These are phyloP conservation scores for Hyphopichia fennica DNA, from an alignment of 1,139 yeast genomes.

Conservation along the genomic window DNA sequence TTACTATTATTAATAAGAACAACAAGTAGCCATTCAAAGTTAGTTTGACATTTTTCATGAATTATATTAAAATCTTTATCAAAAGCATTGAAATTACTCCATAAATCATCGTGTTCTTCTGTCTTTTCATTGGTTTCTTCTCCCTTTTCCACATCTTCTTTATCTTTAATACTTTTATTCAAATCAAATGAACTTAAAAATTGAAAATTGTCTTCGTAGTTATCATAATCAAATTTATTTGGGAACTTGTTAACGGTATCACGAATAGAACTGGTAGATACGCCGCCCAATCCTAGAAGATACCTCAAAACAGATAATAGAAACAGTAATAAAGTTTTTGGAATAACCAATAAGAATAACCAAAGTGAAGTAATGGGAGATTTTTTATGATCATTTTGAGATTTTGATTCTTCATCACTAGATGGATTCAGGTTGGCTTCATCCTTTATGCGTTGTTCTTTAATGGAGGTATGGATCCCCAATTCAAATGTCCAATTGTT, in stretches of 20 bases:
- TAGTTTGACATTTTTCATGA: constrained; percentile 39
- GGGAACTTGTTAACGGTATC: constrained; percentile 22
- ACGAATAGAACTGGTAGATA: background rate
- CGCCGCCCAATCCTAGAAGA: constrained; percentile 22
- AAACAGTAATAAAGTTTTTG: constrained; percentile 39
- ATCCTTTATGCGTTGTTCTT: constrained; percentile 15
- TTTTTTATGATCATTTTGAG: background rate
- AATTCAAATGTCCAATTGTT: constrained; percentile 45
- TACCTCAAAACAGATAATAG: constrained; percentile 33
- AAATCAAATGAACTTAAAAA: constrained; percentile 9
- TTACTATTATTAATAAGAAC: constrained; percentile 38
- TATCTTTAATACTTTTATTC: background rate
- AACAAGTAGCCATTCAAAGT: constrained; percentile 47
- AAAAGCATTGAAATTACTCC: constrained; percentile 10
- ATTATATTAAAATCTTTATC: constrained; percentile 42
- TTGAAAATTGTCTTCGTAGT: constrained; percentile 16
- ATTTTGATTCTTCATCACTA: constrained; percentile 2
- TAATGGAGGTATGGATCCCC: constrained; percentile 44
- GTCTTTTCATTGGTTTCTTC: constrained; percentile 9
- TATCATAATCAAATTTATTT: constrained; percentile 20
- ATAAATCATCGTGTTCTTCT: constrained; percentile 7
- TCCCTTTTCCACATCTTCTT: background rate
- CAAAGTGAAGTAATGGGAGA: constrained; percentile 30
- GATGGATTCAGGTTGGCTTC: constrained; percentile 5
- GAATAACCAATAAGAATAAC: constrained; percentile 47